Evolutionary conservation across 768 basidiomycete species (phyloP), one percentile per base, ranked within the genome.

Genomic region (Amanita brunnescens): DNA sequence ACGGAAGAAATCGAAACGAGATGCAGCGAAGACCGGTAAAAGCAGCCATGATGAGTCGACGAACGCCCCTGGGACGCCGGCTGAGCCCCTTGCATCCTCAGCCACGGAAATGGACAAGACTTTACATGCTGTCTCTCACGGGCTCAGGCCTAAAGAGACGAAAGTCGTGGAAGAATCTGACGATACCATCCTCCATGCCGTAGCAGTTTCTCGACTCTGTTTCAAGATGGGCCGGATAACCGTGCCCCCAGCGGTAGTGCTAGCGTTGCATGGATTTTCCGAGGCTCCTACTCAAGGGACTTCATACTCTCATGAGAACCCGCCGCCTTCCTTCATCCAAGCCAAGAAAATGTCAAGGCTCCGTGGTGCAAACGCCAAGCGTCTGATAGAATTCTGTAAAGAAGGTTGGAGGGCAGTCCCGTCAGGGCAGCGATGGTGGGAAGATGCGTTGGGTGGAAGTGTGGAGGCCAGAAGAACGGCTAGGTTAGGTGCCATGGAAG

Each of bases 181-280:
- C 55, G 83, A 80, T 38, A 75, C 76, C 1, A 67, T 67, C 29
- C 62, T 85, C 6, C 78, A 89, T 62, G 84, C 85, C 53, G 61
- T 88, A 54, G 70, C 76, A 43, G 66, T 90, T 51, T 80, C 80
- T 23, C 79, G 78, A 48, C 51, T 78, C 20, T 86, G 83, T 60
- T 87, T 80, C 74, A 90, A 89, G 62, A 60, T 74, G 20, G 81
- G 80, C 0, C 76, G 86, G 1, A 82, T 89, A 54, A 88, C 85
- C 16, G 73, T 87, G 49, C 87, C 87, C 1, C 87, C 87, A 9
- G 71, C 72, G 3, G 52, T 90, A 54, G 75, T 76, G 9, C 63
- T 87, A 29, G 83, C 79, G 1, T 56, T 69, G 1, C 80, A 83
- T 53, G 87, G 87, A 0, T 79, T 83, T 54, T 65, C 68, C 18